A percentile compares a stretch with the other conserved stretches of the same genome.
These are phyloP conservation scores for Erodium chrysanthum DNA, from an alignment of 441 rosid species.

Conservation along the genomic window DNA sequence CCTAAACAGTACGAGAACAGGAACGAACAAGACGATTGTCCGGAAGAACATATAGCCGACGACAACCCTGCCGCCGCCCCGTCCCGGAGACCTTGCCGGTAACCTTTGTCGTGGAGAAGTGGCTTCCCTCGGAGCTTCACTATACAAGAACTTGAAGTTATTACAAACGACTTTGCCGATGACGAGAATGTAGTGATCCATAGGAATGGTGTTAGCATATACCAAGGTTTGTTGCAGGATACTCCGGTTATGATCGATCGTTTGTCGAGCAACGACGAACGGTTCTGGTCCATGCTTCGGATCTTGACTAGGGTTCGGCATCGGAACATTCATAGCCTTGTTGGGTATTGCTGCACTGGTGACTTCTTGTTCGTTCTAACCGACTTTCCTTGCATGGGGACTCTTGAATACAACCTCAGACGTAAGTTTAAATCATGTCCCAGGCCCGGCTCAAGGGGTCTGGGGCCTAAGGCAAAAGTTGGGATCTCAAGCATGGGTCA, in stretches of 20 bases:
- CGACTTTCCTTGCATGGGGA: constrained; percentile 22
- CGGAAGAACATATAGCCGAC: constrained; percentile 11
- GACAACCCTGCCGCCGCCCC: constrained; percentile 6
- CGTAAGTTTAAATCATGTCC: not conserved
- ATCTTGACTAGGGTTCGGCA: constrained; percentile 35
- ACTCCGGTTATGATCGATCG: constrained; percentile 26
- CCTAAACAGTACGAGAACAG: not conserved
- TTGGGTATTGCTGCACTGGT: constrained; percentile 38
- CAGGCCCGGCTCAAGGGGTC: no score
- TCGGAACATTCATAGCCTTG: constrained; percentile 32
- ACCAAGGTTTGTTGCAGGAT: constrained; percentile 29
- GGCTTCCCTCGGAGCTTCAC: constrained; percentile 36
- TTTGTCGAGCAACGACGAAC: constrained; percentile 27
- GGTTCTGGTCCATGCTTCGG: constrained; percentile 33
- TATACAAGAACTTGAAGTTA: constrained; percentile 29
- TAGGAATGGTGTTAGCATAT: constrained; percentile 1
- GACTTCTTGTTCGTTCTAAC: constrained; percentile 25
- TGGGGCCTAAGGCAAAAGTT: no score
- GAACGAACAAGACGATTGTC: not conserved
- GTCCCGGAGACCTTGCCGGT: constrained; percentile 22
- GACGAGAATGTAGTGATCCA: constrained; percentile 9
- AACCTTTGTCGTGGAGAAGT: constrained; percentile 34
- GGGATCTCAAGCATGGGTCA: no score
- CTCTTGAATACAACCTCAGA: not conserved
- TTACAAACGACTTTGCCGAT: constrained; percentile 27